Evolutionary conservation across 2,329 filamentous ascomycete species (phyloP), one percentile per base, ranked within the genome.

Genomic region (Pyricularia grisea): DNA sequence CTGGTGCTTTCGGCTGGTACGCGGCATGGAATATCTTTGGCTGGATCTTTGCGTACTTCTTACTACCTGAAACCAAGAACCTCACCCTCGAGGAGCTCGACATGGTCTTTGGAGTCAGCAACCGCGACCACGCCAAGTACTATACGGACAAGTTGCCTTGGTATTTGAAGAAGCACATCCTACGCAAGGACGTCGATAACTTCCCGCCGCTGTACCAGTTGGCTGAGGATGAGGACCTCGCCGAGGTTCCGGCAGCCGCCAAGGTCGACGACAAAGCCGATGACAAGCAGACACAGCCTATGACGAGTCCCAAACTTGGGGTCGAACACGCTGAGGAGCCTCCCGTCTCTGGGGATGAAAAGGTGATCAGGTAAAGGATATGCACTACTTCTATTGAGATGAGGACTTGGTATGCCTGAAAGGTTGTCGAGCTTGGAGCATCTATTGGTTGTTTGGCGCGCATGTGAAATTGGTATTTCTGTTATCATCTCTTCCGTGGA

Each of bases 1-100:
- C 80, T 65, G 82, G 82, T 55, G 82, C 80, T 0, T 84, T 84
- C 70, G 76, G 77, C 4, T 84, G 80, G 78, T 84, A 84, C 69
- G 81, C 79, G 0, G 78, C 73, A 9, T 66, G 81, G 82, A 84
- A 84, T 70, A 72, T 82, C 0, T 70, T 80, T 2, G 81, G 81
- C 3, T 83, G 80, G 72, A 74, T 81, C 60, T 73, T 81, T 2
- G 79, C 81, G 0, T 66, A 76, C 36, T 75, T 78, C 65, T 75
- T 78, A 67, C 74, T 78, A 33, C 77, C 77, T 12, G 77, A 79
- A 71, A 79, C 77, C 20, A 78, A 78, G 73, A 75, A 77, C 68
- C 75, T 74, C 71, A 78, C 77, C n/a, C 74, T 79, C n/a, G 77
- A 79, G 71, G 77, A 78, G 68, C 73, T 79, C 36, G 76, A 78